phyloP scores from a whole-genome alignment of 2,329 filamentous ascomycete species.

The Westerdykella ornata region DNA sequence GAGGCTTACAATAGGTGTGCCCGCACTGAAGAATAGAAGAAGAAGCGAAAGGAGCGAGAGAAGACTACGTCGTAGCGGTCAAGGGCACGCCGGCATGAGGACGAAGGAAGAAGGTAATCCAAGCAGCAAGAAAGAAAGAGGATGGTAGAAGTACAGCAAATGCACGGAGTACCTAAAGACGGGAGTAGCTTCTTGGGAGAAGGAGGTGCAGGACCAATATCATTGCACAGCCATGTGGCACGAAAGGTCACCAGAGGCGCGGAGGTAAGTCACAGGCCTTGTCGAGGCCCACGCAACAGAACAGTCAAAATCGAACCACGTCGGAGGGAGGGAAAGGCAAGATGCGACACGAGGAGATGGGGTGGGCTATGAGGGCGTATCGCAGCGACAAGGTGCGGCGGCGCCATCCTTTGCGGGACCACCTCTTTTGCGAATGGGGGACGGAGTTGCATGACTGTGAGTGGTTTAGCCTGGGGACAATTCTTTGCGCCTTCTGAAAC shows the following conservation, averaged over 20 bases:
- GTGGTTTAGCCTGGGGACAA: slow-evolving; percentile 10
- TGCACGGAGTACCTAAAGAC: slow-evolving; percentile 16
- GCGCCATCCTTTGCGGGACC: slow-evolving; percentile 12
- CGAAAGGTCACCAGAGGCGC: slow-evolving; percentile 22
- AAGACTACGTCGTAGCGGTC: slow-evolving; percentile 27
- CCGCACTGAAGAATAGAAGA: slow-evolving; percentile 36
- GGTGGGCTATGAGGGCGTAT: slow-evolving; percentile 24
- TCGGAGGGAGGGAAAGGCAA: slow-evolving; percentile 17
- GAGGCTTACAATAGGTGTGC: slow-evolving; percentile 32
- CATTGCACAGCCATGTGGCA: slow-evolving; percentile 22
- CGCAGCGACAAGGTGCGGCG: slow-evolving; percentile 24
- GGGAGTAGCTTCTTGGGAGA: slow-evolving; percentile 4
- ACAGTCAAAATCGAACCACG: slow-evolving; percentile 33
- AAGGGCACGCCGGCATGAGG: slow-evolving; percentile 37
- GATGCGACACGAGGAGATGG: slow-evolving; percentile 28
- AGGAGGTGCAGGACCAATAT: slow-evolving; percentile 20
- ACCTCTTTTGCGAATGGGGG: slow-evolving; percentile 22
- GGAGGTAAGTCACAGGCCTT: slow-evolving; percentile 15
- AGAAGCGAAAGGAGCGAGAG: slow-evolving; percentile 9
- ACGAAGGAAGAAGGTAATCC: slow-evolving; percentile 15
- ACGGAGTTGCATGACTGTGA: slow-evolving; percentile 8
- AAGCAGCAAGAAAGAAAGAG: slow-evolving; percentile 31
- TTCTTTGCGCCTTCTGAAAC: slow-evolving; percentile 23
- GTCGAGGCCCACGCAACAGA: slow-evolving; percentile 18
- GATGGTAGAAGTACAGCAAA: slow-evolving; percentile 31